phyloP scores from a whole-genome alignment of 345 rosid species.

The Salix purpurea region DNA sequence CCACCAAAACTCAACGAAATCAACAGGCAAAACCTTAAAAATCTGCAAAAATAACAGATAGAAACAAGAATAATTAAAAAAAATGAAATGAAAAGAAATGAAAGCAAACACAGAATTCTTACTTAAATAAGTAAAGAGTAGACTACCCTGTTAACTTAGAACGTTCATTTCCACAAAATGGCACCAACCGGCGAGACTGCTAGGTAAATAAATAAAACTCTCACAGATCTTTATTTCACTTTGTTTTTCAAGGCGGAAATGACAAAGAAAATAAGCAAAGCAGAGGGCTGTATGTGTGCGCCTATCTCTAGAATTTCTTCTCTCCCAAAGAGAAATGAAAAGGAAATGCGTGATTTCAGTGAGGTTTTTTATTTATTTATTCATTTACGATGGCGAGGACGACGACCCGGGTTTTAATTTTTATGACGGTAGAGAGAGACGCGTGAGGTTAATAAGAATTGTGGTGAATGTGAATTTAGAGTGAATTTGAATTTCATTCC shows the following conservation, averaged over 20 bases:
- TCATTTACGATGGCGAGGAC: slow-evolving; percentile 25
- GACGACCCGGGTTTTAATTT: slow-evolving; percentile 49
- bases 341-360: not conserved
- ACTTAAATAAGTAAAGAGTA: slow-evolving; percentile 15
- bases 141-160: slow-evolving; percentile 9
- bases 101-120: slow-evolving; percentile 9
- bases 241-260: slow-evolving; percentile 20
- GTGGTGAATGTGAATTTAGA: slow-evolving; percentile 35
- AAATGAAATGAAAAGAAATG: not conserved
- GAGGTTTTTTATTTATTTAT: not conserved
- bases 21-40: not conserved
- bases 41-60: not conserved
- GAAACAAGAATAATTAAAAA: not conserved
- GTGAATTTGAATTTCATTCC: slow-evolving; percentile 68
- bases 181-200: not conserved
- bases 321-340: not conserved
- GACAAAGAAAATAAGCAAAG: slow-evolving; percentile 3
- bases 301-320: not conserved
- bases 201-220: not conserved
- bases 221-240: not conserved
- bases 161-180: slow-evolving; percentile 3
- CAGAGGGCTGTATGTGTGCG: not conserved
- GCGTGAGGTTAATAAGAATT: slow-evolving; percentile 39
- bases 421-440: slow-evolving; percentile 34
- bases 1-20: slow-evolving; percentile 17